These are phyloP conservation scores for Mucor mucedo DNA, from an alignment of 371 early-diverging fungal species.

Conservation along the genomic window DNA sequence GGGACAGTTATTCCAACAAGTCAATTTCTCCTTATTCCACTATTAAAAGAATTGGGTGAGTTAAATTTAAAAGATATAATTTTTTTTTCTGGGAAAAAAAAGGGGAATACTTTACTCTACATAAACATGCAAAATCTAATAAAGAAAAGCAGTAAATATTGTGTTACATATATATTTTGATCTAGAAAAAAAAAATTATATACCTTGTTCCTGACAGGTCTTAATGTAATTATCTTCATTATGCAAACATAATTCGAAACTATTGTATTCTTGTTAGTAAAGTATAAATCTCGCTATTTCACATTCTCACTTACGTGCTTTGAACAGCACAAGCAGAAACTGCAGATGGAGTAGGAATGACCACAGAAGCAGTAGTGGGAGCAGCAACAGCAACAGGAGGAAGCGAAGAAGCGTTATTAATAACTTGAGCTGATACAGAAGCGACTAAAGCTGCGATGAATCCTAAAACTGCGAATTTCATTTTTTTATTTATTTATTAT, in stretches of 20 bases:
- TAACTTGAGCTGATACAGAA: slow-evolving; percentile 22
- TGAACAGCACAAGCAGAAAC: slow-evolving; percentile 27
- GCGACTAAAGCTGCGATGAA: slow-evolving; percentile 17
- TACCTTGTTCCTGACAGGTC: slow-evolving; percentile 31
- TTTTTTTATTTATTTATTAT: slow-evolving; percentile 6
- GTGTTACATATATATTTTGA: not conserved
- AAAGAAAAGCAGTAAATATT: slow-evolving; percentile 4
- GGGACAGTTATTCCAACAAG: slow-evolving; percentile 37
- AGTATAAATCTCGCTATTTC: not conserved
- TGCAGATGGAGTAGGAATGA: slow-evolving; percentile 7
- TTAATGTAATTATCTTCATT: slow-evolving; percentile 36
- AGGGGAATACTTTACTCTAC: slow-evolving; percentile 25
- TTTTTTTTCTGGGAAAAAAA: slow-evolving; percentile 2
- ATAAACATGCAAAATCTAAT: slow-evolving; percentile 34
- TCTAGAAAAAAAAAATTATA: not conserved
- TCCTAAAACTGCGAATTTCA: slow-evolving; percentile 23
- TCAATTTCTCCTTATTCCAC: slow-evolving; percentile 33
- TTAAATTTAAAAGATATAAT: slow-evolving; percentile 19
- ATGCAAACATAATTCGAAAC: slow-evolving; percentile 31
- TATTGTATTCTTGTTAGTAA: not conserved
- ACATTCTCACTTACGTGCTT: slow-evolving; percentile 26
- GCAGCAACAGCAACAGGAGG: slow-evolving; percentile 10
- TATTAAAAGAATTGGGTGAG: slow-evolving; percentile 14
- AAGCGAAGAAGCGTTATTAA: not conserved
- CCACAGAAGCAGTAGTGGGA: slow-evolving; percentile 6